Evolutionary conservation across 257 asterid genomes (phyloP).

Genomic region (Solanum lycopersicoides): DNA sequence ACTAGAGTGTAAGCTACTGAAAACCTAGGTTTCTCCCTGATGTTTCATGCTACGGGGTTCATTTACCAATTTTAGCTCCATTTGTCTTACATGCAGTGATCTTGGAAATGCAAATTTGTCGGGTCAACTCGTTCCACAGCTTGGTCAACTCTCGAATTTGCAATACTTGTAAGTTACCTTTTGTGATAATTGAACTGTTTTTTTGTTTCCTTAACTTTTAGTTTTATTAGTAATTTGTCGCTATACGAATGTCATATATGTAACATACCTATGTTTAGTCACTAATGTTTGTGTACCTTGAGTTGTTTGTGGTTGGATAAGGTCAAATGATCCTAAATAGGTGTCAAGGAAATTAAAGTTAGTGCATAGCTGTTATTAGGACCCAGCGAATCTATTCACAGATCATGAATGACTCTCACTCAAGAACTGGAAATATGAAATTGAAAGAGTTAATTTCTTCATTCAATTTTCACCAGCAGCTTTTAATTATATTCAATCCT

Average conservation of each 20-base stretch:
- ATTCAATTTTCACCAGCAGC: neutral
- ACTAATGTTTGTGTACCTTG: neutral
- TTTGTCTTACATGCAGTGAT: slow-evolving; percentile 45
- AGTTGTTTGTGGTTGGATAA: neutral
- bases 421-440: neutral
- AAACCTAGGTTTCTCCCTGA: neutral
- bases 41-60: neutral
- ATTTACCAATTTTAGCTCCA: neutral
- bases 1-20: slow-evolving; percentile 75
- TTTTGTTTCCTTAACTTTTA: neutral
- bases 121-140: slow-evolving; percentile 83
- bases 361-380: neutral
- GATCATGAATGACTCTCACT: neutral
- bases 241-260: neutral
- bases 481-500: neutral
- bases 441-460: neutral
- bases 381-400: neutral
- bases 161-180: slow-evolving; percentile 77
- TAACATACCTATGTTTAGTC: neutral
- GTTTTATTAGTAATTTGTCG: neutral
- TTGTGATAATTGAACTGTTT: neutral
- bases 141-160: slow-evolving; percentile 62
- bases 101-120: slow-evolving; percentile 95
- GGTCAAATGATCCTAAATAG: neutral
- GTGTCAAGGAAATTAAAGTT: neutral